Base-by-base conservation (phyloP, 108 stramenopile species). In the Tribonema minus region DNA sequence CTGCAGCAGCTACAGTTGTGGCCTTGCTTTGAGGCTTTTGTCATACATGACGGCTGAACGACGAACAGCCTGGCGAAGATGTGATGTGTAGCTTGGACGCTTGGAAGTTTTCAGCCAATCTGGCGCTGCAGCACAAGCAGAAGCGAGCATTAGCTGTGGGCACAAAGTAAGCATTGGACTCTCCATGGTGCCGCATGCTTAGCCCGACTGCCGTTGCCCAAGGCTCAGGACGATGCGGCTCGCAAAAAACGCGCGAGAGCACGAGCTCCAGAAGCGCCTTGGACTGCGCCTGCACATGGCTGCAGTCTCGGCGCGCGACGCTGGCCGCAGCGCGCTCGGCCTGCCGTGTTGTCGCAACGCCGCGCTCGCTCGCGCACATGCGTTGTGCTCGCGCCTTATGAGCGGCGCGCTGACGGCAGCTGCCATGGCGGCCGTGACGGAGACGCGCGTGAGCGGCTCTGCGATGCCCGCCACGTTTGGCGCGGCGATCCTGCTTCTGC, bases 251-350 rank as follows among this genome's bases (percentile, higher is more conserved):
- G 82, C 89, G 40, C 88, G 88, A 28, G 77, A 88, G 62, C 89
- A 87, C 69, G 88, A 89, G 67, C 90, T 91, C 81, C 85, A 87
- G 65, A 93, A 91, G 67, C 91, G 92, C 34, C 90, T 89, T 76
- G 92, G 92, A 29, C 88, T 91, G 90, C 91, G 92, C 68, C 86
- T 88, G n/a, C 91, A 93, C 81, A 87, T 93, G 89, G 73, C 91
- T 2, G 80, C 92, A n/a, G 72, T 93, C 61, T 87, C 90, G 0
- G 59, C 82, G 3, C 82, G 91, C 61, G 91, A 90, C 4, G 89
- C 87, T 31, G 60, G 86, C 28, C 84, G 86, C 34, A 90, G 89
- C 7, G 31, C 91, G 26, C 64, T 91, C n/a, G 92, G 92, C 3
- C 61, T 93, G 27, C 92, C 92, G 28, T 92, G 90, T 91, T 32